Percentiles rank a stretch among this genome's conserved stretches.
Evolutionary conservation across 2,329 filamentous ascomycete genomes (phyloP).

Genomic region (Xylaria sp.): DNA sequence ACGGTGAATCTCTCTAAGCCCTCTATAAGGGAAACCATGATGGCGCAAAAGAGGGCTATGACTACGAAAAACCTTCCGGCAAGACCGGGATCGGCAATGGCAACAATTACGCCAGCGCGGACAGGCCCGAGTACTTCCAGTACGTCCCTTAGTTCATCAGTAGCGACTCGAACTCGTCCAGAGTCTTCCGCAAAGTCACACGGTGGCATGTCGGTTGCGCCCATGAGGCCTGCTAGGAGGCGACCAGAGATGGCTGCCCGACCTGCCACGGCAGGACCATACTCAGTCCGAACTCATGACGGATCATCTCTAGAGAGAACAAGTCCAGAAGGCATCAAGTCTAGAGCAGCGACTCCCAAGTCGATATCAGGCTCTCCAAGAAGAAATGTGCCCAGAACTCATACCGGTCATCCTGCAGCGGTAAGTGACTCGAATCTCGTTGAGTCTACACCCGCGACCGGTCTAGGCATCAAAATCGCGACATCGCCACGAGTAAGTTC

Average conservation of each 20-base stretch:
- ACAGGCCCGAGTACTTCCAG: slow-evolving; percentile 37
- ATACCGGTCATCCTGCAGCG: slow-evolving; percentile 44
- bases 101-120: slow-evolving; percentile 51
- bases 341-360: slow-evolving; percentile 47
- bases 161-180: slow-evolving; percentile 38
- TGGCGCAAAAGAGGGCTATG: slow-evolving; percentile 69
- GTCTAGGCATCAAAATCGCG: slow-evolving; percentile 31
- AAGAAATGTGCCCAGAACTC: slow-evolving; percentile 42
- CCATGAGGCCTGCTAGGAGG: slow-evolving; percentile 55
- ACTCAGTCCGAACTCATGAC: slow-evolving; percentile 55
- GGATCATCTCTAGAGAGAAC: slow-evolving; percentile 36
- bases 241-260: slow-evolving; percentile 53
- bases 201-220: slow-evolving; percentile 58
- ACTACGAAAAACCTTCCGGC: slow-evolving; percentile 48
- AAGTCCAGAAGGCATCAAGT: slow-evolving; percentile 44
- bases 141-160: slow-evolving; percentile 30
- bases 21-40: slow-evolving; percentile 75
- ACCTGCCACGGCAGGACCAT: slow-evolving; percentile 60
- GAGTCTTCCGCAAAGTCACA: slow-evolving; percentile 43
- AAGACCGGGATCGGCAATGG: slow-evolving; percentile 60
- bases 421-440: slow-evolving; percentile 49
- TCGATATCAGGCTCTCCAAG: slow-evolving; percentile 50
- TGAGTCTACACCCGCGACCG: slow-evolving; percentile 41
- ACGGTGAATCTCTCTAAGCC: slow-evolving; percentile 54
- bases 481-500: slow-evolving; percentile 41